phyloP scores from a whole-genome alignment of 176 grass and related monocot species.

The Pharus latifolius region DNA sequence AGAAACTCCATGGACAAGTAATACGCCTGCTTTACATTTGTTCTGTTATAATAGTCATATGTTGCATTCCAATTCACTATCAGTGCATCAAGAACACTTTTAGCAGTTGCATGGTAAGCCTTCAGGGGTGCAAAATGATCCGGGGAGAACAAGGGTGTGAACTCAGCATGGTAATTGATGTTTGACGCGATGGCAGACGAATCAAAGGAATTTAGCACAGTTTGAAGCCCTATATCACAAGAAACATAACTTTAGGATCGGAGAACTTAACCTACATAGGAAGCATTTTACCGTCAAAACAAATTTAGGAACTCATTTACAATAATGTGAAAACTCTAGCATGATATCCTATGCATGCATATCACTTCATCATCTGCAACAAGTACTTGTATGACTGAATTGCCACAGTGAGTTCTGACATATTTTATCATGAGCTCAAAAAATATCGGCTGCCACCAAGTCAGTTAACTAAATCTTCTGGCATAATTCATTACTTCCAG shows the following conservation, averaged over 20 bases:
- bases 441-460: neutral
- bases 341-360: neutral
- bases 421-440: neutral
- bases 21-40: constrained; percentile 89
- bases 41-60: constrained; percentile 75
- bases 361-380: neutral
- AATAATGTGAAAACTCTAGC: neutral
- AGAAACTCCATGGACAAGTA: constrained; percentile 99
- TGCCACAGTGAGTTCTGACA: neutral
- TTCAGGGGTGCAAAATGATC: constrained; percentile 67
- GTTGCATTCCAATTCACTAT: constrained; percentile 98
- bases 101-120: constrained; percentile 78
- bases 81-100: constrained; percentile 79
- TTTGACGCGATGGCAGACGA: constrained; percentile 71
- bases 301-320: neutral
- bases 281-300: neutral
- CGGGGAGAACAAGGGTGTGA: constrained; percentile 80
- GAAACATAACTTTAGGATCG: constrained; percentile 1
- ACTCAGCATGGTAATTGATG: constrained; percentile 85
- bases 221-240: constrained; percentile 49
- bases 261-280: neutral
- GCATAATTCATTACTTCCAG: neutral
- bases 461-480: neutral
- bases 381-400: neutral
- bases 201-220: constrained; percentile 30